Percentiles rank a stretch among this genome's conserved stretches.
Conservation (phyloP, 768 basidiomycete genomes). For the Suillus placidus region DNA sequence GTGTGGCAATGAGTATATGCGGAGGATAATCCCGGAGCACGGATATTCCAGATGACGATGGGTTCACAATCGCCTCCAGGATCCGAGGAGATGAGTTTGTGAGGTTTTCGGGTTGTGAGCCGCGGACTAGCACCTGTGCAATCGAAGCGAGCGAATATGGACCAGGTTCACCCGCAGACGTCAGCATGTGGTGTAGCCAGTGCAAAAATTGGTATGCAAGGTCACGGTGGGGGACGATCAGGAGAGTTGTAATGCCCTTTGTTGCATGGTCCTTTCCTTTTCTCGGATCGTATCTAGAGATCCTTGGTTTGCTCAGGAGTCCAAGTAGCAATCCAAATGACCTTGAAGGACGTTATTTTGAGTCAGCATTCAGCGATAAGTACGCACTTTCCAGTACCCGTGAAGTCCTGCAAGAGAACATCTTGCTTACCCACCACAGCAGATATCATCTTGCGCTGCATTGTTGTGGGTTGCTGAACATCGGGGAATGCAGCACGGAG, state of each 20-base stretch:
- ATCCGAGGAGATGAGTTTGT: constrained; percentile 29
- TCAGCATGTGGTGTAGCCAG: constrained; percentile 62
- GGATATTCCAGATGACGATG: constrained; percentile 36
- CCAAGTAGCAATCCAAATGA: constrained; percentile 74
- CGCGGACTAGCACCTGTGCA: constrained; percentile 66
- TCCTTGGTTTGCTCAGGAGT: constrained; percentile 58
- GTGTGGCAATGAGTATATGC: constrained; percentile 72
- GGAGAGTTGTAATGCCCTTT: constrained; percentile 51
- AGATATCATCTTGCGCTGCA: constrained; percentile 63
- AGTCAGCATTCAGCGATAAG: background rate
- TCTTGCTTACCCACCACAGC: constrained; percentile 60
- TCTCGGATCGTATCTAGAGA: constrained; percentile 22
- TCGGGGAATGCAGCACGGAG: constrained; percentile 63
- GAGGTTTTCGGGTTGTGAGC: constrained; percentile 40
- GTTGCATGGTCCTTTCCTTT: constrained; percentile 23
- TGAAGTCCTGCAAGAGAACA: constrained; percentile 66
- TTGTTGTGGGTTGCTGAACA: constrained; percentile 57
- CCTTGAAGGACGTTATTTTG: constrained; percentile 38
- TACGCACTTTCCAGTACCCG: constrained; percentile 81
- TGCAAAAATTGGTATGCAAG: constrained; percentile 66
- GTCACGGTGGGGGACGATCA: constrained; percentile 75
- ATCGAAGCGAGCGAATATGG: constrained; percentile 44
- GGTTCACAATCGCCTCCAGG: constrained; percentile 30
- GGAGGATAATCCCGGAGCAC: constrained; percentile 50
- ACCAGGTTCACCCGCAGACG: constrained; percentile 30